These are phyloP conservation scores for Curvularia sp. DNA, from an alignment of 2,329 filamentous ascomycete species.

Conservation along the genomic window DNA sequence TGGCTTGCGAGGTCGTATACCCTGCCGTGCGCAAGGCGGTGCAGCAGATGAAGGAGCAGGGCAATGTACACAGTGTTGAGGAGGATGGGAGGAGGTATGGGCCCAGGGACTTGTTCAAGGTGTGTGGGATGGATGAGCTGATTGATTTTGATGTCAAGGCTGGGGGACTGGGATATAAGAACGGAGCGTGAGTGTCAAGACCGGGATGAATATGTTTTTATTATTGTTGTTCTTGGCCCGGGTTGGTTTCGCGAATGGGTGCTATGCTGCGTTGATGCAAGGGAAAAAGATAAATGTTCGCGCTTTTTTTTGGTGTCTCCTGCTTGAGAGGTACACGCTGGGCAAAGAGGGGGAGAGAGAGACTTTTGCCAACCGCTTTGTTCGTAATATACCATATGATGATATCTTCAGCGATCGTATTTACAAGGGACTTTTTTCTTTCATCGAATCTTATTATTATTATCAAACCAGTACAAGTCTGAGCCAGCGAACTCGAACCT, in stretches of 20 bases:
- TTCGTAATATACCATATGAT: neutral
- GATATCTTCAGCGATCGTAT: neutral
- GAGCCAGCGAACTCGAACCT: neutral
- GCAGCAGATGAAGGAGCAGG: conserved; percentile 37
- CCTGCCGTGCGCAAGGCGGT: conserved; percentile 42
- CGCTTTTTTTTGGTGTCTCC: neutral
- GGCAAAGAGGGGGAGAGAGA: neutral
- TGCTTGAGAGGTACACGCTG: neutral
- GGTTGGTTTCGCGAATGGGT: neutral
- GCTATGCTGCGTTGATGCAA: neutral
- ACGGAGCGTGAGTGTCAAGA: conserved; percentile 20
- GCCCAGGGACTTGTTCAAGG: conserved; percentile 59
- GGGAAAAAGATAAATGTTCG: neutral
- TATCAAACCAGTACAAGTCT: no score
- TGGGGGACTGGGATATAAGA: conserved; percentile 49
- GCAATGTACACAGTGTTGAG: conserved; percentile 46
- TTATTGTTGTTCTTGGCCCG: neutral
- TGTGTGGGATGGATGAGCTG: conserved; percentile 61
- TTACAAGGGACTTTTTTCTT: no score
- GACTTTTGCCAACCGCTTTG: neutral
- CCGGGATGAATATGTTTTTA: neutral
- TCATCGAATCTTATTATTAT: no score
- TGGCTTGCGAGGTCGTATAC: conserved; percentile 45
- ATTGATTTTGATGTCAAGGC: conserved; percentile 60
- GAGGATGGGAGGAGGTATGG: conserved; percentile 55